These are phyloP conservation scores for Ophiostoma sp. DNA, from an alignment of 2,329 filamentous ascomycete genomes.

Conservation along the genomic window DNA sequence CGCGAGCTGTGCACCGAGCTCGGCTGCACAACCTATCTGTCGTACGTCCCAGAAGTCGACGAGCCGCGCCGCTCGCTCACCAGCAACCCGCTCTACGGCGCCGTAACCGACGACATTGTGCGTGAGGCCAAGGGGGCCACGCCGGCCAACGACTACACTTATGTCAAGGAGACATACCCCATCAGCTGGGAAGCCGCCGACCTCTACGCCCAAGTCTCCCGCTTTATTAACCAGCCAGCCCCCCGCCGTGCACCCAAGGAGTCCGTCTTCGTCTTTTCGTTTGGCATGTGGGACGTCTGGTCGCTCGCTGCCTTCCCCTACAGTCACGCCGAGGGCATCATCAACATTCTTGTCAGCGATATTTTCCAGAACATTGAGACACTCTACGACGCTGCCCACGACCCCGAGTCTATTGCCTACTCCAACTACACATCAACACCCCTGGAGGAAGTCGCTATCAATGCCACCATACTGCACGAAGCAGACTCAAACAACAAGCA, in stretches of 20 bases:
- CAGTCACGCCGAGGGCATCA: slow-evolving; percentile 34
- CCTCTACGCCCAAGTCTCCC: slow-evolving; percentile 40
- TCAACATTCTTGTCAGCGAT: slow-evolving; percentile 37
- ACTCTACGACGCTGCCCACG: slow-evolving; percentile 42
- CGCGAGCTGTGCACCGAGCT: slow-evolving; percentile 47
- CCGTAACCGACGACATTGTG: slow-evolving; percentile 35
- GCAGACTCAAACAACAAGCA: neutral
- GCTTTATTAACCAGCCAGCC: slow-evolving; percentile 41
- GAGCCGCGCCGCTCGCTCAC: slow-evolving; percentile 39
- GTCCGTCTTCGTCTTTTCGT: slow-evolving; percentile 48
- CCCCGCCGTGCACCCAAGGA: slow-evolving; percentile 37
- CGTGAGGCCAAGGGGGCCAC: slow-evolving; percentile 30
- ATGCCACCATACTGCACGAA: slow-evolving; percentile 16
- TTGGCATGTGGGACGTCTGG: slow-evolving; percentile 54
- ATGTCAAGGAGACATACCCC: slow-evolving; percentile 41
- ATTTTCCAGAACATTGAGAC: slow-evolving; percentile 45
- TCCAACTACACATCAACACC: slow-evolving; percentile 36
- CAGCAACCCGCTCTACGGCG: slow-evolving; percentile 51
- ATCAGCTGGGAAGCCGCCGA: slow-evolving; percentile 38
- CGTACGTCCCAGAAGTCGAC: slow-evolving; percentile 38
- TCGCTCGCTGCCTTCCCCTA: slow-evolving; percentile 45
- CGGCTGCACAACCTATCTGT: slow-evolving; percentile 42
- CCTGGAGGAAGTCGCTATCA: slow-evolving; percentile 8
- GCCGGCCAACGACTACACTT: slow-evolving; percentile 42
- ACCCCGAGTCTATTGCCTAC: slow-evolving; percentile 41